These are phyloP conservation scores for Clavulina sp. DNA, from an alignment of 768 basidiomycete species.

Conservation along the genomic window DNA sequence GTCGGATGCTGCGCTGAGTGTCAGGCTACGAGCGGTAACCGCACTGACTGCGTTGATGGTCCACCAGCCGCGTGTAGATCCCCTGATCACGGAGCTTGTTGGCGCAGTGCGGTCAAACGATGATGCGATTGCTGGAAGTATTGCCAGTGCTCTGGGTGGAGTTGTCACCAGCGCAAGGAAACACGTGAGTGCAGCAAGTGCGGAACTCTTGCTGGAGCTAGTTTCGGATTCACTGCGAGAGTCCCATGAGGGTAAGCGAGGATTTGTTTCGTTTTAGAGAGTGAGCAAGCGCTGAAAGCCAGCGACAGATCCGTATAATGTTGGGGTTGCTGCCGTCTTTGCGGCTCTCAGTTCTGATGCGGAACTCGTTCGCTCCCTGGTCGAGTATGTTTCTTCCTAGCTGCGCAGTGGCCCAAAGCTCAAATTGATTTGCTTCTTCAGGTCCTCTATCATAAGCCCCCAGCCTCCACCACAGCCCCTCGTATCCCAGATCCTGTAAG, in stretches of 20 bases:
- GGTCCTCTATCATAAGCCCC: conserved; percentile 46
- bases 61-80: conserved; percentile 79
- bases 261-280: neutral
- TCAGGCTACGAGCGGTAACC: conserved; percentile 65
- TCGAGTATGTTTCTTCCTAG: conserved; percentile 33
- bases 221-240: conserved; percentile 65
- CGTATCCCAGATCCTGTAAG: conserved; percentile 16
- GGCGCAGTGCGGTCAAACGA: conserved; percentile 23
- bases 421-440: conserved; percentile 18
- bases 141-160: conserved; percentile 56
- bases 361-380: conserved; percentile 43
- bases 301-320: conserved; percentile 45
- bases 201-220: conserved; percentile 56
- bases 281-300: conserved; percentile 1
- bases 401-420: conserved; percentile 3
- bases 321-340: conserved; percentile 45
- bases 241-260: conserved; percentile 38
- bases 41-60: conserved; percentile 84
- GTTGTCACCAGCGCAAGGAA: conserved; percentile 53
- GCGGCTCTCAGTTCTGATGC: conserved; percentile 43
- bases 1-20: conserved; percentile 54
- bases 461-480: conserved; percentile 42
- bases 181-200: conserved; percentile 61
- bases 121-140: conserved; percentile 51
- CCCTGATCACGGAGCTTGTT: conserved; percentile 79